Base-by-base conservation (phyloP, 495 filamentous ascomycete species). In the Astrothelium subdiscretum region DNA sequence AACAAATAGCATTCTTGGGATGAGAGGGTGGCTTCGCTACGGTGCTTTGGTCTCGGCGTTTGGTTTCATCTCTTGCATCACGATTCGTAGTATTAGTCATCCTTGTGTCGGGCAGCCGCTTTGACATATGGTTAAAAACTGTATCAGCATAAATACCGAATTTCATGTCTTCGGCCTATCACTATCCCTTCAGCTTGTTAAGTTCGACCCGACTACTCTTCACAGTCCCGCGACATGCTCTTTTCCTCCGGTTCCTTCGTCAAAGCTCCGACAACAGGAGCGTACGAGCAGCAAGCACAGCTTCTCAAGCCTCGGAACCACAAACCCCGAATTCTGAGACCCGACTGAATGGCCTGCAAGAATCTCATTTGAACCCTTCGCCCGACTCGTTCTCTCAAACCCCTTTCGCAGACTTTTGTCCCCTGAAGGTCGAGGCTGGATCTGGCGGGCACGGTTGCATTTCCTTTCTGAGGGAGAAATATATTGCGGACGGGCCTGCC, bases 401-500 rank as follows among this genome's bases (percentile, higher is more conserved):
- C 3, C 85, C 86, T 32, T 98, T 98, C 68, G 83, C 88, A 65
- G 94, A 98, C 73, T 87, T 89, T 69, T 91, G 91, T 60, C 80
- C 82, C 35, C 71, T 97, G 8, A 87, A 81, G 5, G 69, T 96
- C 27, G 77, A 87, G 62, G 85, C 92, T 8, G 94, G 94, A 4
- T 67, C 79, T 27, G 94, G 94, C 18, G 94, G 94, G 0, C 81
- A 96, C 67, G 94, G 94, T 58, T 98, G 94, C 70, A 87, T 96
- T 58, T 92, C 94, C 0, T 98, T 95, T 72, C 77, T 95, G 40
- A 85, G 91, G 1, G 94, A 98, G 67, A 91, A 91, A 62, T 97
- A 84, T 72, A 78, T 96, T 26, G 80, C 84, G 54, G 81, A 90
- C 60, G 94, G 94, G 0, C 92, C 92, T n/a, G 79, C 94, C n/a